phyloP scores from a whole-genome alignment of 306 rosid species.

The Amphicarpaea edgeworthii region DNA sequence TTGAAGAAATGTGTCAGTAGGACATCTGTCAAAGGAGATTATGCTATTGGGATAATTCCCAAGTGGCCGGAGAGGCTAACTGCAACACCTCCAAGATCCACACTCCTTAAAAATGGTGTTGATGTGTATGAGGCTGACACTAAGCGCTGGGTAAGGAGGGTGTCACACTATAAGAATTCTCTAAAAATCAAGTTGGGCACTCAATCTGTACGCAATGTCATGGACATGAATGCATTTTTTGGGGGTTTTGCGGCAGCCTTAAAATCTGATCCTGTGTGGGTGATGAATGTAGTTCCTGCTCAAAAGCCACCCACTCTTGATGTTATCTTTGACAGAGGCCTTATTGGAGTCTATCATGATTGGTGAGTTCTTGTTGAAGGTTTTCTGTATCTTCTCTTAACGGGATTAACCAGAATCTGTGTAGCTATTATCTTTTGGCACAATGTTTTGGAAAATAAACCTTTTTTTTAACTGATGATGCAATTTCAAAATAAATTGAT shows the following conservation, averaged over 20 bases:
- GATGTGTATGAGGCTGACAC: constrained; percentile 86
- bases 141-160: constrained; percentile 79
- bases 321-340: constrained; percentile 86
- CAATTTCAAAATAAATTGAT: constrained; percentile 8
- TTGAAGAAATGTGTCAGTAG: constrained; percentile 86
- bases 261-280: constrained; percentile 88
- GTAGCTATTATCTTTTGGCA: constrained; percentile 6
- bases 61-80: constrained; percentile 89
- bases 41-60: constrained; percentile 78
- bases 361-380: constrained; percentile 65
- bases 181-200: constrained; percentile 83
- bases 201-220: constrained; percentile 77
- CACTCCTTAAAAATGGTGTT: constrained; percentile 70
- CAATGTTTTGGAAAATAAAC: background rate
- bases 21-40: constrained; percentile 71
- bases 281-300: constrained; percentile 93
- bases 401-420: background rate
- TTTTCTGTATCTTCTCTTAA: constrained; percentile 22
- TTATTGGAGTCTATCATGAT: constrained; percentile 90
- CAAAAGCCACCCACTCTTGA: constrained; percentile 77
- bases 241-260: constrained; percentile 97
- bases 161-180: constrained; percentile 71
- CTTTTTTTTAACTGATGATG: background rate
- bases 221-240: constrained; percentile 97
- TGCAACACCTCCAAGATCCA: constrained; percentile 70